A percentile compares a stretch with the other conserved stretches of the same genome.
These are phyloP conservation scores for Saccharomyces hybrid DNA, from an alignment of 1,139 yeast species.

Conservation along the genomic window DNA sequence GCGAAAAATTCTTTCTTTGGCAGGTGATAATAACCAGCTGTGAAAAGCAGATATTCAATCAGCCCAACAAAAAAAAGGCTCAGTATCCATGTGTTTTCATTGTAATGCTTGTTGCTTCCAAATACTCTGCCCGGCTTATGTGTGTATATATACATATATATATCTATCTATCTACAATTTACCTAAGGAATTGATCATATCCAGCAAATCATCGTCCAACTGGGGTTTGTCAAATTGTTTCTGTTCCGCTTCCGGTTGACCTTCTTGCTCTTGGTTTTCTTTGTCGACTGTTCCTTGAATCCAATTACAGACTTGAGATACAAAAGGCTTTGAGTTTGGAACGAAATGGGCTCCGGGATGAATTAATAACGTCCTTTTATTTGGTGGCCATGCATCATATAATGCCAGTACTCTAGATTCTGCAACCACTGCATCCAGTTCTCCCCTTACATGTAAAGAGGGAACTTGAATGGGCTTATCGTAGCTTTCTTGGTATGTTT, in stretches of 20 bases:
- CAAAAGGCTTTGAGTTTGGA: constrained; percentile 61
- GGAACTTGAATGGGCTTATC: constrained; percentile 41
- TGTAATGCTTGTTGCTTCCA: background rate
- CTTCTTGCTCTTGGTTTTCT: background rate
- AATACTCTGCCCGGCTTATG: too few relatives aligned
- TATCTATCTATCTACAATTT: constrained; percentile 9
- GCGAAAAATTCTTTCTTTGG: background rate
- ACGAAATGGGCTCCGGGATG: constrained; percentile 90
- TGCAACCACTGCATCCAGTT: constrained; percentile 80
- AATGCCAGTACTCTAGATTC: constrained; percentile 58
- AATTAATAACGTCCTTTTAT: constrained; percentile 43
- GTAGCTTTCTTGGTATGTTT: constrained; percentile 42
- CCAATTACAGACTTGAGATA: constrained; percentile 55
- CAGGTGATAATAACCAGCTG: background rate
- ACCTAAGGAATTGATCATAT: constrained; percentile 27
- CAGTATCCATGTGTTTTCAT: background rate
- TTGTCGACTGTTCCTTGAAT: constrained; percentile 27
- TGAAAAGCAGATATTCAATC: background rate
- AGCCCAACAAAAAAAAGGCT: background rate
- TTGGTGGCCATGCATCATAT: constrained; percentile 46
- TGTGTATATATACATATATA: background rate
- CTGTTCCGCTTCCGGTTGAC: background rate
- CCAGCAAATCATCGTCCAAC: constrained; percentile 25
- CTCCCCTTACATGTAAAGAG: constrained; percentile 73
- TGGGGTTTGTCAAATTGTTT: constrained; percentile 9